Evolutionary conservation across 306 rosid species (phyloP), one percentile per base, ranked within the genome.

Genomic region (Inga laurina): DNA sequence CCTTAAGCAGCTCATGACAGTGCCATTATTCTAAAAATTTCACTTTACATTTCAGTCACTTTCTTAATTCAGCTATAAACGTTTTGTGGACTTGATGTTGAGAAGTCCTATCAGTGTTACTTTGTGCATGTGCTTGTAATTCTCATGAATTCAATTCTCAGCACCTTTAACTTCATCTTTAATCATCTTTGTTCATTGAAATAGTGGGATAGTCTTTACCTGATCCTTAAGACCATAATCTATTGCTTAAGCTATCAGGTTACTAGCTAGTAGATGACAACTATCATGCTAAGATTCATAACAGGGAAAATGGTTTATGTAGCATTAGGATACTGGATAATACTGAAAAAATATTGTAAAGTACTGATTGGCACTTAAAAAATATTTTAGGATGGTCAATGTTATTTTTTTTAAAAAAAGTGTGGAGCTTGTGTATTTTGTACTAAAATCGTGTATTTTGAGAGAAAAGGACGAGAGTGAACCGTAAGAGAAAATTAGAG

Each of bases 161-260:
- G 22, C 72, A 52, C 11, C 45, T 7, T 67, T 8, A 35, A 35
- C 72, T 16, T 67, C 67, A 12, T 72, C 78, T 56, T 9, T 56
- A 56, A 24, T 27, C 83, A 71, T 71, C 48, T 12, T 6, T 37
- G 68, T 39, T 79, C 62, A 14, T 35, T 72, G 27, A 45, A 41
- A 27, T 43, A 41, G 35, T 69, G 13, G 57, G 49, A 18, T 35
- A 19, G 27, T 54, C 14, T 44, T 21, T 43, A 30, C 19, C 51
- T 67, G 51, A 41, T 8, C 13, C 66, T 22, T 22, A 10, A 19
- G 2, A 54, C 61, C 61, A 19, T 54, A 54, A 27, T 54, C 15
- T 9, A 32, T 19, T 37, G 67, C 56, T 54, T 57, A 69, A 77
- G 78, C 54, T 69, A 72, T 54, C 49, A 74, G 8, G 21, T 81